Base-by-base conservation (phyloP, 2,329 filamentous ascomycete species). In the Aspergillus sp. region DNA sequence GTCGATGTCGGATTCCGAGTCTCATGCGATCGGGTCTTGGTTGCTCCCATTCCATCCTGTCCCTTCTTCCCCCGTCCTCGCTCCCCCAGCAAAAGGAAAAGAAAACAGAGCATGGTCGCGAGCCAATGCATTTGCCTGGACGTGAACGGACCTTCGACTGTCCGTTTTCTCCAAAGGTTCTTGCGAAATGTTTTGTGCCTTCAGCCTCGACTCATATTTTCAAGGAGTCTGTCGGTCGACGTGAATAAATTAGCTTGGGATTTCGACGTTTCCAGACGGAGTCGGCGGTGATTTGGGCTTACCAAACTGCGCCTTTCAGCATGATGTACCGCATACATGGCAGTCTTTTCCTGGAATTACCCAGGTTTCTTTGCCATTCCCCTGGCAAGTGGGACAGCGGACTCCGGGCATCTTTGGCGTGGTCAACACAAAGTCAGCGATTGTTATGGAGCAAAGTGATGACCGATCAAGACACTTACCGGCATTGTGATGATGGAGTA, bases 331-430 rank as follows among this genome's bases (percentile, higher is more conserved):
- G 57, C 77, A 80, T 46, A 75, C 65, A 63, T 79, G 77, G 60
- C 78, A 80, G 62, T 74, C 71, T 59, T 78, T 79, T n/a, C 78
- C 78, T 6, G 78, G 77, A 56, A 80, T 80, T 3, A 80, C 78
- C 78, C 78, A 80, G 24, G 72, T 68, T 63, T 78, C 77, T 55
- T 73, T 65, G 24, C 76, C 76, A 6, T 71, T 57, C 2, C 59
- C 61, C 53, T 66, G 57, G 58, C 78, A 80, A 18, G 63, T 75
- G 31, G 77, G 77, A 59, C 78, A 80, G 31, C 72, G 71, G 20
- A 78, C 72, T 60, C 78, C 78, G n/a, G 77, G 76, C 78, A 80
- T 79, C 77, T 80, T 42, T n/a, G 60, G 49, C 20, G 31, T 45
- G 9, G 36, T 42, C 16, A 22, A 29, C 14, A 18, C 50, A 54